Conservation (phyloP, 208 protist genomes). For the Lotmaria passim region DNA sequence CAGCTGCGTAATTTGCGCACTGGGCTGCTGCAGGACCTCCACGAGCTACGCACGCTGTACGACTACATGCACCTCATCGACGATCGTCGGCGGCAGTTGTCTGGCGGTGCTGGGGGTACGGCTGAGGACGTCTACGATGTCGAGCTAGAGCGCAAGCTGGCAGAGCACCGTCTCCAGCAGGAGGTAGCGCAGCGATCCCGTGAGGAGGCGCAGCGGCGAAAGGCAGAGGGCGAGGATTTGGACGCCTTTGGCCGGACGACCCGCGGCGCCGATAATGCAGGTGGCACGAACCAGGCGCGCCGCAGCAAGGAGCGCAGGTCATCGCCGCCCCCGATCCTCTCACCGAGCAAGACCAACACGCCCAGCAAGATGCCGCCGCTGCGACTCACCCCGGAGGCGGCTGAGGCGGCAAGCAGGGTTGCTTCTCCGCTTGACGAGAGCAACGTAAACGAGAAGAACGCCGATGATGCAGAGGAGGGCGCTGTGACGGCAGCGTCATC, state of each 20-base stretch:
- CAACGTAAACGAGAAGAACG: neutral
- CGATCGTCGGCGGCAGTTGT: slow-evolving; percentile 35
- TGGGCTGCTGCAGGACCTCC: slow-evolving; percentile 62
- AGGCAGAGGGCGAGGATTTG: slow-evolving; percentile 65
- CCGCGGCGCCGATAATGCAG: neutral
- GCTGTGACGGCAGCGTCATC: neutral
- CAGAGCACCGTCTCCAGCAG: slow-evolving; percentile 36
- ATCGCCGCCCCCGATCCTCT: neutral
- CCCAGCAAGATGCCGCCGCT: no score
- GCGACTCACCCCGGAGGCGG: no score
- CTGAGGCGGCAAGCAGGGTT: no score
- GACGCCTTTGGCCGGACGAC: slow-evolving; percentile 13
- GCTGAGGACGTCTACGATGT: slow-evolving; percentile 56
- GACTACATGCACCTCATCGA: slow-evolving; percentile 76
- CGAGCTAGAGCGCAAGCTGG: slow-evolving; percentile 53
- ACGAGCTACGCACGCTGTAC: slow-evolving; percentile 65
- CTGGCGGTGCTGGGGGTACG: slow-evolving; percentile 23
- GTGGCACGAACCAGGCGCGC: neutral
- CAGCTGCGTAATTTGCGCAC: slow-evolving; percentile 42
- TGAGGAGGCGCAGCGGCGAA: slow-evolving; percentile 53
- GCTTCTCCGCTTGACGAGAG: no score
- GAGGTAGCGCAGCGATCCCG: slow-evolving; percentile 41
- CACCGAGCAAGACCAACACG: no score
- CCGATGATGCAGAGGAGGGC: neutral
- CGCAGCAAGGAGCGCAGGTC: neutral